Evolutionary conservation across 257 asterid species (phyloP), one percentile per base, ranked within the genome.

Genomic region (Capsicum pubescens): DNA sequence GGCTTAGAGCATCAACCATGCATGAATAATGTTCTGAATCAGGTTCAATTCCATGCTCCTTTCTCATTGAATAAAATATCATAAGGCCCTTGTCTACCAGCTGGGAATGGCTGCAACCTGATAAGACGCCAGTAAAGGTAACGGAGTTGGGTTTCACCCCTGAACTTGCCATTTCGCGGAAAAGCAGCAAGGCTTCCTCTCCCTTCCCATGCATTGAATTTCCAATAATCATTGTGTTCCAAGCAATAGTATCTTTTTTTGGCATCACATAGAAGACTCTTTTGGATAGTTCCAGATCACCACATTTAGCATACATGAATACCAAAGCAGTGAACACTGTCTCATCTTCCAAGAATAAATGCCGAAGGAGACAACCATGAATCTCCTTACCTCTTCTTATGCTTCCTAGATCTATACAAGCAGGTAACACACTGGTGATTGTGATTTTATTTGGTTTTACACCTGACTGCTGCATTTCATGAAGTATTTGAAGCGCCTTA

Each of bases 201-300:
- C 96, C 96, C 72, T 89, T 87, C 64, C 97, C 97, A 61, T 93
- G 97, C 96, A 92, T 91, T 63, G 97, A 88, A 84, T 88, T 89
- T 5, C 94, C 93, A 36, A 87, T 84, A 21, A 93, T 92, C 79
- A 92, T 88, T 21, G 97, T 93, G 86, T 92, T 93, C 96, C 95
- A 93, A 19, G 97, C 94, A 82, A 92, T 82, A 14, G 91, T 88
- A 82, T 93, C 95, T 78, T 87, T 91, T 16, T 61, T 78, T 12
- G 88, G 86, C 90, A 93, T 90, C 89, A 67, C 83, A 14, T 52
- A 68, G 54, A 93, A 93, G 76, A 92, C 84, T 58, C 80, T 87
- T 60, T 59, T 83, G 55, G 94, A 91, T 83, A 84, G 80, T 83
- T 88, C 90, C 54, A 91, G 60, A 80, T 84, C 91, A 35, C 97